phyloP scores from a whole-genome alignment of 1,284 basidiomycete species.

The Veloboletus limbatus region DNA sequence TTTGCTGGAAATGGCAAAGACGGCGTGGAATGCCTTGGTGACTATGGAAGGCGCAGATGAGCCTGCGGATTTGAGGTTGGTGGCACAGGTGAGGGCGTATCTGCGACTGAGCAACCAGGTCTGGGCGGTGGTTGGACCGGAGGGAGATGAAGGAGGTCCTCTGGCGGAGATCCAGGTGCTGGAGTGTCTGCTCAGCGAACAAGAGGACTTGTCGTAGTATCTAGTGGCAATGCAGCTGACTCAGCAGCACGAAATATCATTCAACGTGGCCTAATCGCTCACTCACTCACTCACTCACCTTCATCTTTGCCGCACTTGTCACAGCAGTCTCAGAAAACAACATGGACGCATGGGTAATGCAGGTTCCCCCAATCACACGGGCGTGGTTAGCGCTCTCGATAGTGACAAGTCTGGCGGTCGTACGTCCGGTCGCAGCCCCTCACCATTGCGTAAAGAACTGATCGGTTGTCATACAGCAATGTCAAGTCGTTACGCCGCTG shows the following conservation, averaged over 20 bases:
- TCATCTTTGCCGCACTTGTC: no score
- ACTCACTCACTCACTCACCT: not conserved
- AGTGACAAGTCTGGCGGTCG: slow-evolving; percentile 79
- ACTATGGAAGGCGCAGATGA: slow-evolving; percentile 18
- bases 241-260: slow-evolving; percentile 16
- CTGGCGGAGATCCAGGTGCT: slow-evolving; percentile 50
- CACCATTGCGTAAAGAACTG: not conserved
- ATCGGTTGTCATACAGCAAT: slow-evolving; percentile 64
- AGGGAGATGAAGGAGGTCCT: slow-evolving; percentile 62
- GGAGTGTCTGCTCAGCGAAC: slow-evolving; percentile 28
- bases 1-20: slow-evolving; percentile 70
- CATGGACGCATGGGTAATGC: slow-evolving; percentile 84
- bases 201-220: no score
- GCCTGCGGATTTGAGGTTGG: slow-evolving; percentile 5
- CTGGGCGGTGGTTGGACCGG: slow-evolving; percentile 47
- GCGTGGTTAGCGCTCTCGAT: slow-evolving; percentile 79
- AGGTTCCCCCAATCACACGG: slow-evolving; percentile 88
- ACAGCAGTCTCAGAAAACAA: no score
- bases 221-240: slow-evolving; percentile 12
- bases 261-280: slow-evolving; percentile 5
- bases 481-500: slow-evolving; percentile 82
- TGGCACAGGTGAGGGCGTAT: slow-evolving; percentile 33
- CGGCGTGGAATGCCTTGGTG: slow-evolving; percentile 60
- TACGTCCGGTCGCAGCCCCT: slow-evolving; percentile 31
- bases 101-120: slow-evolving; percentile 43